Evolutionary conservation across 768 basidiomycete species (phyloP).

Genomic region (Hypsizygus marmoreus): DNA sequence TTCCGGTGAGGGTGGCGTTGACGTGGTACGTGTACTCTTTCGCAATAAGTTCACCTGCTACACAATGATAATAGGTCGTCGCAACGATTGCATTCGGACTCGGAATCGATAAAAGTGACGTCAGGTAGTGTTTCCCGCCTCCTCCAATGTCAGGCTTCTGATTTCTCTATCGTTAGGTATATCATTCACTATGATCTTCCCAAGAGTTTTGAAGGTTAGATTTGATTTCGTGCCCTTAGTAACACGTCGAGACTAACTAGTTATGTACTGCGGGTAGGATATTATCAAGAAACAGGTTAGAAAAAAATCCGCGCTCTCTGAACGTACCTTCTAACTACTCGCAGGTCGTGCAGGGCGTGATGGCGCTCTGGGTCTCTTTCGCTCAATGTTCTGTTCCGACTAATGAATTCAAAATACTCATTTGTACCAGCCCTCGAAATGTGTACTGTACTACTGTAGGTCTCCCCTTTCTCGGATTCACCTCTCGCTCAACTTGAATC

Average conservation of each 20-base stretch:
- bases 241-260: slow-evolving; percentile 4
- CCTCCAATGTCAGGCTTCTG: not conserved
- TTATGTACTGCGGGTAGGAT: slow-evolving; percentile 57
- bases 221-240: not conserved
- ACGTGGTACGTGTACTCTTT: slow-evolving; percentile 51
- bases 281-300: slow-evolving; percentile 85
- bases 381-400: not conserved
- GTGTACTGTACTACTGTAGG: slow-evolving; percentile 81
- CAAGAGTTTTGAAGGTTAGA: slow-evolving; percentile 77
- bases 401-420: not conserved
- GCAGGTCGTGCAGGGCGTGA: slow-evolving; percentile 80
- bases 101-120: slow-evolving; percentile 83
- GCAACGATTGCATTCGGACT: slow-evolving; percentile 86
- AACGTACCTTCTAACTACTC: slow-evolving; percentile 8
- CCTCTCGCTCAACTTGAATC: not conserved
- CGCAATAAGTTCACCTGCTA: not conserved
- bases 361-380: slow-evolving; percentile 52
- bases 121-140: slow-evolving; percentile 43
- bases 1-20: slow-evolving; percentile 52
- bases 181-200: slow-evolving; percentile 83
- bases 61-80: slow-evolving; percentile 49
- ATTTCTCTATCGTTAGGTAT: slow-evolving; percentile 42
- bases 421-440: slow-evolving; percentile 68
- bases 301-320: not conserved
- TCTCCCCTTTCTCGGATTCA: not conserved